A percentile compares a stretch with the other conserved stretches of the same genome.
Evolutionary conservation across 2,329 filamentous ascomycete genomes (phyloP).

Genomic region (Neofusicoccum cordaticola): DNA sequence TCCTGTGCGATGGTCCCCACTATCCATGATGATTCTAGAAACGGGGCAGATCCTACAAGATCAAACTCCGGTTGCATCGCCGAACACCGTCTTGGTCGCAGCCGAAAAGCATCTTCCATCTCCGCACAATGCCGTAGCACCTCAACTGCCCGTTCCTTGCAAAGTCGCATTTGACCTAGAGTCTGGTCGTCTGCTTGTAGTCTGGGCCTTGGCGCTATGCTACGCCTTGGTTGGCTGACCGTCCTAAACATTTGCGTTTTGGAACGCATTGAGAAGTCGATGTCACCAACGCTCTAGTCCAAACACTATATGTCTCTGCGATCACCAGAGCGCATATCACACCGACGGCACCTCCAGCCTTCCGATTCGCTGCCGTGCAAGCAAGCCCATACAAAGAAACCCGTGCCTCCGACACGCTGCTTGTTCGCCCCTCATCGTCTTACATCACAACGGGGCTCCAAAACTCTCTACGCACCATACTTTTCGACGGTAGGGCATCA

Average conservation of each 20-base stretch:
- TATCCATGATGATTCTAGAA: background rate
- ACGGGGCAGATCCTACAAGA: background rate
- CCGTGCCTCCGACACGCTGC: background rate
- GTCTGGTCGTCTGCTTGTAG: background rate
- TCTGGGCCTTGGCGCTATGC: background rate
- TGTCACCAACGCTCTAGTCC: constrained; percentile 3
- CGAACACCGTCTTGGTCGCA: background rate
- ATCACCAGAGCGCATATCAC: background rate
- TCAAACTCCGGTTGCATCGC: background rate
- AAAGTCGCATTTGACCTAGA: background rate
- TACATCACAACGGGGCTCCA: background rate
- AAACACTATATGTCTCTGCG: constrained; percentile 7
- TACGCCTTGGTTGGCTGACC: background rate
- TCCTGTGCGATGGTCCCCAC: background rate
- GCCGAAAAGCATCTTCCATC: background rate
- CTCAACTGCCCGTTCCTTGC: background rate
- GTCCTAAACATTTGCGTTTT: constrained; percentile 7
- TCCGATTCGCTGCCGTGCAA: background rate
- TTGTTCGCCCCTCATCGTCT: background rate
- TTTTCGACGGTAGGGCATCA: background rate
- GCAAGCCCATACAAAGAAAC: background rate
- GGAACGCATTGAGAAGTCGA: background rate
- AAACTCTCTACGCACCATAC: background rate
- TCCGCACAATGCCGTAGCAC: background rate
- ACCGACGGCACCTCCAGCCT: background rate